Conservation (phyloP, 495 filamentous ascomycete species). For the Melanomma pulvis-pyrius region DNA sequence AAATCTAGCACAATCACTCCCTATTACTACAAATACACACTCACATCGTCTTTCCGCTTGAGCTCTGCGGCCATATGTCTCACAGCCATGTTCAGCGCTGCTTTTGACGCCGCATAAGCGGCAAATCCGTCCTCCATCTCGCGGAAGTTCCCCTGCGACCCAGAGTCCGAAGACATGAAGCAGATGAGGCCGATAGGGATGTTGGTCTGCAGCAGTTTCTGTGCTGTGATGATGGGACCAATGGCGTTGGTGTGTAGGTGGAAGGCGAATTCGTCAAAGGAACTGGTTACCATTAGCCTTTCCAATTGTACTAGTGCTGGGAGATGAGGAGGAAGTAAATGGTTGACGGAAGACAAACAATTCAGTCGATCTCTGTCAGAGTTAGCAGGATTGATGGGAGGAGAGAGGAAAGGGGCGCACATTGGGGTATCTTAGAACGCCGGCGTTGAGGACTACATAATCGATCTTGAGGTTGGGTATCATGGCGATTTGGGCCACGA, state of each 20-base stretch:
- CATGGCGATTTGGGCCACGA: constrained; percentile 43
- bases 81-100: constrained; percentile 60
- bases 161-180: constrained; percentile 60
- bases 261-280: constrained; percentile 55
- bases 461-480: constrained; percentile 49
- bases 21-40: neutral
- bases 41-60: constrained; percentile 47
- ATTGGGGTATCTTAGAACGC: constrained; percentile 61
- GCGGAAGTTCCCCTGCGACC: constrained; percentile 51
- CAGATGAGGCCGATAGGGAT: constrained; percentile 51
- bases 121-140: constrained; percentile 62
- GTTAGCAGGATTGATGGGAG: constrained; percentile 18
- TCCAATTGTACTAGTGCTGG: neutral
- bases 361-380: constrained; percentile 54
- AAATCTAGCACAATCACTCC: no score
- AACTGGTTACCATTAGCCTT: constrained; percentile 39
- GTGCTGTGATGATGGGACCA: constrained; percentile 59
- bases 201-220: constrained; percentile 52
- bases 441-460: constrained; percentile 59
- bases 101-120: constrained; percentile 61
- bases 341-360: constrained; percentile 46
- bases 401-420: constrained; percentile 40
- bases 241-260: constrained; percentile 62
- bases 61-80: constrained; percentile 60
- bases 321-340: neutral